Evolutionary conservation across 2,329 filamentous ascomycete species (phyloP).

Genomic region (Xylaria multiplex): DNA sequence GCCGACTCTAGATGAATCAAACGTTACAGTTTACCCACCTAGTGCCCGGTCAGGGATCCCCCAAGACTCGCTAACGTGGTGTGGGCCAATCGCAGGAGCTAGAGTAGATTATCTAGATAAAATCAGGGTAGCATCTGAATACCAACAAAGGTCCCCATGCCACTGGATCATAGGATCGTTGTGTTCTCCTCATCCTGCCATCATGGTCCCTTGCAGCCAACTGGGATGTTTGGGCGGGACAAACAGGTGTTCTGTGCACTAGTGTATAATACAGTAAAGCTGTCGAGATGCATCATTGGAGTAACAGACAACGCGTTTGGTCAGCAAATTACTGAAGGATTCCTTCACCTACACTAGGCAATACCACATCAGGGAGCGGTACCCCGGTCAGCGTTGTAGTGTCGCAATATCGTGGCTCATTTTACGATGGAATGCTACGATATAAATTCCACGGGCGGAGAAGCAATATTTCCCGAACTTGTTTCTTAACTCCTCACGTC

Average conservation of each 20-base stretch:
- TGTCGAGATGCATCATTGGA: not conserved
- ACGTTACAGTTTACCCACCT: constrained; percentile 35
- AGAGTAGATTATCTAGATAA: constrained; percentile 2
- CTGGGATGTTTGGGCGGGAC: not conserved
- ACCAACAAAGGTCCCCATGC: constrained; percentile 23
- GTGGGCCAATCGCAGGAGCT: constrained; percentile 21
- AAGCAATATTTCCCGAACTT: constrained; percentile 7
- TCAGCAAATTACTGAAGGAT: constrained; percentile 7
- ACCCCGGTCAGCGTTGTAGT: constrained; percentile 17
- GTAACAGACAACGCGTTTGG: not conserved
- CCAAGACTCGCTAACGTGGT: constrained; percentile 7
- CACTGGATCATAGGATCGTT: constrained; percentile 17
- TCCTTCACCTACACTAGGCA: constrained; percentile 19
- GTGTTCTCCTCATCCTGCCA: constrained; percentile 8
- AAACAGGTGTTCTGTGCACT: not conserved
- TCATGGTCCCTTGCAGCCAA: constrained; percentile 2
- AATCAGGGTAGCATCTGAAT: constrained; percentile 15
- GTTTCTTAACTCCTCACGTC: not conserved
- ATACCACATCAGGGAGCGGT: constrained; percentile 21
- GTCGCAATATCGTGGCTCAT: constrained; percentile 2
- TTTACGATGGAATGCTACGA: constrained; percentile 15
- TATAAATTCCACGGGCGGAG: constrained; percentile 20
- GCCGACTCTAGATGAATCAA: constrained; percentile 31
- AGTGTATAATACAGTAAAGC: too few species aligned
- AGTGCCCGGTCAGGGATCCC: constrained; percentile 13